phyloP scores from a whole-genome alignment of 2,329 filamentous ascomycete species.

The Pseudocercospora pini-densiflorae region DNA sequence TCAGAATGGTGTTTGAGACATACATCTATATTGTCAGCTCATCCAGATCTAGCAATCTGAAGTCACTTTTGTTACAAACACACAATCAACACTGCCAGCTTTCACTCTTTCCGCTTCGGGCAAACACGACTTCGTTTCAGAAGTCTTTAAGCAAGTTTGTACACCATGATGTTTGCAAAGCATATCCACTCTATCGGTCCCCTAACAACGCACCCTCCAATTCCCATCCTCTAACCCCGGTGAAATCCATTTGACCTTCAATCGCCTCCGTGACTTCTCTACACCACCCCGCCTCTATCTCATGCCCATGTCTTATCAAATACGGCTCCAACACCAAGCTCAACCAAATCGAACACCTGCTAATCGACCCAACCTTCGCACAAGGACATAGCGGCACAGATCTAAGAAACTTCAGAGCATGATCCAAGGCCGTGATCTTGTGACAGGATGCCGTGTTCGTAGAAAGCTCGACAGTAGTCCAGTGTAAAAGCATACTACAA shows the following conservation, averaged over 20 bases:
- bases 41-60: slow-evolving; percentile 8
- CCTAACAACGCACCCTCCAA: not conserved
- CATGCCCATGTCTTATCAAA: not conserved
- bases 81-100: not conserved
- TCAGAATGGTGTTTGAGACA: not conserved
- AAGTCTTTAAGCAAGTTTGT: not conserved
- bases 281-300: not conserved
- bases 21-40: not conserved
- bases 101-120: not conserved
- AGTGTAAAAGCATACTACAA: too few species aligned
- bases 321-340: not conserved
- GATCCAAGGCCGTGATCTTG: too few species aligned
- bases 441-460: too few species aligned
- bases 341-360: too few species aligned
- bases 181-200: too few species aligned
- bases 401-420: too few species aligned
- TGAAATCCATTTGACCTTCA: not conserved
- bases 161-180: not conserved
- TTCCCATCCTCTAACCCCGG: not conserved
- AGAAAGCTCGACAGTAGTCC: too few species aligned
- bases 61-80: slow-evolving; percentile 10
- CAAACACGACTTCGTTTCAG: not conserved
- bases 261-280: not conserved
- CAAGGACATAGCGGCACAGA: too few species aligned
- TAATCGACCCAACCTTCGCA: too few species aligned